These are phyloP conservation scores for Paramecium tetraurelia DNA, from an alignment of 73 alveolate species.

Conservation along the genomic window DNA sequence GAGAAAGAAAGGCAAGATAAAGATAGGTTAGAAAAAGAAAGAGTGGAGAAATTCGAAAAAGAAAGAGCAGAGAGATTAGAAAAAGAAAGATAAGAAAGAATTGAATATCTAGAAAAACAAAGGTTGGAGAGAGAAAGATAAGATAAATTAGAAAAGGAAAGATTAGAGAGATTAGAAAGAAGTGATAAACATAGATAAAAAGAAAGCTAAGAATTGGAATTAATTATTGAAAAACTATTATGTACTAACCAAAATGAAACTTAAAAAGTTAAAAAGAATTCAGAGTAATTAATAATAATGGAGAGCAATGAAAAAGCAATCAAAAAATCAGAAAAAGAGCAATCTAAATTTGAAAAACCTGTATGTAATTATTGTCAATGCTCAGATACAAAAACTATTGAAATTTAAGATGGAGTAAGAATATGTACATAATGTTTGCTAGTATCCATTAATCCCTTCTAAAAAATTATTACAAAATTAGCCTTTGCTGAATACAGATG, in stretches of 20 bases:
- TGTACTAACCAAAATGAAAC: neutral
- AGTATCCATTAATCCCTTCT: neutral
- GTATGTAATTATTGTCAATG: neutral
- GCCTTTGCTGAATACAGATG: neutral
- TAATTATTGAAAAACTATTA: neutral
- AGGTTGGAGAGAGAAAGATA: neutral
- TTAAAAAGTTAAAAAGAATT: neutral
- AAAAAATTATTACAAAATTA: neutral
- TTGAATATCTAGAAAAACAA: neutral
- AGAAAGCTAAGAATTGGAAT: neutral
- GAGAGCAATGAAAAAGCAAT: neutral
- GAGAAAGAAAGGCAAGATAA: neutral
- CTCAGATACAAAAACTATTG: neutral
- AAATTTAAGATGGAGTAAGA: neutral
- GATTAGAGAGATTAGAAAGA: neutral
- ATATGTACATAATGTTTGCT: conserved; percentile 14
- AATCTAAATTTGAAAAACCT: neutral
- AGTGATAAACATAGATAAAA: neutral
- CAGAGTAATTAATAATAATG: neutral
- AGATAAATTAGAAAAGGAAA: neutral
- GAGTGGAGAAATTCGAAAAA: neutral
- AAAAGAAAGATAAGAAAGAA: neutral
- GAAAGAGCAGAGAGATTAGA: neutral
- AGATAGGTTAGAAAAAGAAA: neutral
- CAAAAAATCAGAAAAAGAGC: neutral